phyloP scores from a whole-genome alignment of 352 stramenopile species.

The Thalassiosira delicatula region DNA sequence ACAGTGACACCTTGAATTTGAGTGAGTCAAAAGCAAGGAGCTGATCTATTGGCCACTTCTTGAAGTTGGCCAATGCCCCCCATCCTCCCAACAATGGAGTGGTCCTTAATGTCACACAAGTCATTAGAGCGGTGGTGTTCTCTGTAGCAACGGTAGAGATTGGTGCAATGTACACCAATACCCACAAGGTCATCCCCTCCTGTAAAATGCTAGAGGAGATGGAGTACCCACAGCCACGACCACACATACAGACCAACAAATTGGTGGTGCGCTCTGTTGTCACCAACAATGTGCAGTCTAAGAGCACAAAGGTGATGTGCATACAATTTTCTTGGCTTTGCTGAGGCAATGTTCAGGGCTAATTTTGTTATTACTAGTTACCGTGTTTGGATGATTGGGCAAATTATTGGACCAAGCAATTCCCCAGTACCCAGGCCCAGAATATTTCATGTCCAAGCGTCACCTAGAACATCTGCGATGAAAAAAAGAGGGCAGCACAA shows the following conservation, averaged over 20 bases:
- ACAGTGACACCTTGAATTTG: background rate
- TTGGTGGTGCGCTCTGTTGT: background rate
- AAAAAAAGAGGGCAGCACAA: too few species aligned
- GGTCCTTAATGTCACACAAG: background rate
- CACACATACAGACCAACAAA: background rate
- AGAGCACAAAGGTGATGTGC: background rate
- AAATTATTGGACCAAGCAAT: conserved; percentile 56
- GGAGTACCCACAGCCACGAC: background rate
- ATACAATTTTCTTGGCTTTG: background rate
- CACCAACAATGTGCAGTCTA: background rate
- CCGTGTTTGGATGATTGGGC: conserved; percentile 9
- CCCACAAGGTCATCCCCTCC: background rate
- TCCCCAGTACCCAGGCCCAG: background rate
- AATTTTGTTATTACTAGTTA: conserved; percentile 22
- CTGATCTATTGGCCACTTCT: background rate
- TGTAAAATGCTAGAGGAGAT: background rate
- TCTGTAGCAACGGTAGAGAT: background rate
- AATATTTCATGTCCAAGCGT: too few species aligned
- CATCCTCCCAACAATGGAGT: background rate
- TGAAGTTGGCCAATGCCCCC: background rate
- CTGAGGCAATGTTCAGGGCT: background rate
- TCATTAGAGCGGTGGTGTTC: background rate
- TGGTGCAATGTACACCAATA: background rate
- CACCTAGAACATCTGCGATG: too few species aligned
- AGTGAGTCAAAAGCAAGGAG: background rate